Conservation (phyloP, 75 land plant species). For the Cryptomeria japonica region DNA sequence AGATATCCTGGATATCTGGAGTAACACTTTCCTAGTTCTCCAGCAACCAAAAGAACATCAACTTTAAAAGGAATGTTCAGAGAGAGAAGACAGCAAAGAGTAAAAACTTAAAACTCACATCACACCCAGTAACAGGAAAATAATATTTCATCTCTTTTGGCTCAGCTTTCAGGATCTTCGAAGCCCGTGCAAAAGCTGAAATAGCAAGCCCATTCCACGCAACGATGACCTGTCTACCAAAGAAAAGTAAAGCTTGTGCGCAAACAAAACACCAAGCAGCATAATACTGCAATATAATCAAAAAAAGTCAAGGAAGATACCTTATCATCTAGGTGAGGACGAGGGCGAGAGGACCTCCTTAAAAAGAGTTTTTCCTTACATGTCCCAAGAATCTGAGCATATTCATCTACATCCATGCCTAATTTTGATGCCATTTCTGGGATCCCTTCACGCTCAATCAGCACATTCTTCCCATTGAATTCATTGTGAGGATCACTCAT, state of each 20-base stretch:
- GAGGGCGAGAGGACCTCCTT: slow-evolving; percentile 65
- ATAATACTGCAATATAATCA: neutral
- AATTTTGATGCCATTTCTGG: slow-evolving; percentile 66
- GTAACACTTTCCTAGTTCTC: neutral
- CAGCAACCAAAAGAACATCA: neutral
- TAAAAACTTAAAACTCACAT: slow-evolving; percentile 46
- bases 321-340: slow-evolving; percentile 98
- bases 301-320: slow-evolving; percentile 24
- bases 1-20: neutral
- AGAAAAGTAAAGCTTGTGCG: neutral
- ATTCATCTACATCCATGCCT: slow-evolving; percentile 50
- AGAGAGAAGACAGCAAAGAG: slow-evolving; percentile 9
- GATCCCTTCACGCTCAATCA: slow-evolving; percentile 59
- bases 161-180: slow-evolving; percentile 66
- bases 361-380: slow-evolving; percentile 72
- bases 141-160: slow-evolving; percentile 39
- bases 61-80: neutral
- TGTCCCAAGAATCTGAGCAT: slow-evolving; percentile 54
- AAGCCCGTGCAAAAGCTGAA: slow-evolving; percentile 93
- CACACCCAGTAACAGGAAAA: slow-evolving; percentile 83
- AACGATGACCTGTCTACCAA: slow-evolving; percentile 76
- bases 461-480: slow-evolving; percentile 87
- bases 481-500: slow-evolving; percentile 98
- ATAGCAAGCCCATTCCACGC: slow-evolving; percentile 98
- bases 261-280: neutral